A percentile compares a stretch with the other conserved stretches of the same genome.
Conservation (phyloP, 2,329 filamentous ascomycete genomes). For the Ophiostoma populinum region DNA sequence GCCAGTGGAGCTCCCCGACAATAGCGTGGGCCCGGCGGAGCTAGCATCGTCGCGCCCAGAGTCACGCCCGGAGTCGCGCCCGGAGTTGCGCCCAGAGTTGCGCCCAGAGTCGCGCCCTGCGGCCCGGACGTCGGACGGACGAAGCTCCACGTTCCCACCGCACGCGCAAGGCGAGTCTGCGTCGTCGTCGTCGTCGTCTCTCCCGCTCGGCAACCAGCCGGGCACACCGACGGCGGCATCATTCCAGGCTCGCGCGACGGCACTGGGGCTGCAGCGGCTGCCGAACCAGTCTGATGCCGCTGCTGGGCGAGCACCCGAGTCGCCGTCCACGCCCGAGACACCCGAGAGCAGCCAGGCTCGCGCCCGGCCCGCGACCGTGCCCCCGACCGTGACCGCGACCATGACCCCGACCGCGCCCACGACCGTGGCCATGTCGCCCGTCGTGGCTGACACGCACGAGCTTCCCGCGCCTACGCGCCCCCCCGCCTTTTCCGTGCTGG, state of each 20-base stretch:
- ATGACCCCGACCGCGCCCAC: background rate
- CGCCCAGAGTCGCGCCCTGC: conserved; percentile 5
- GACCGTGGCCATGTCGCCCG: conserved; percentile 6
- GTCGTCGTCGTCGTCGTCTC: conserved; percentile 4
- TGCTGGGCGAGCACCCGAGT: background rate
- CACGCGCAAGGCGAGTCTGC: background rate
- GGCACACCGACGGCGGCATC: conserved; percentile 8
- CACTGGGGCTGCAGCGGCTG: conserved; percentile 3
- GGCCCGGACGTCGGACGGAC: conserved; percentile 6
- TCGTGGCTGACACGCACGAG: conserved; percentile 5
- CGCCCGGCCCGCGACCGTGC: no score
- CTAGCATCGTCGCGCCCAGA: conserved; percentile 1
- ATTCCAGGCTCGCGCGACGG: conserved; percentile 19
- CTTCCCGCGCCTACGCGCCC: conserved; percentile 1
- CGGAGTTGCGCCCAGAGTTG: no score
- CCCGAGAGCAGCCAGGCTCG: no score
- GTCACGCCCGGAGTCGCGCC: no score
- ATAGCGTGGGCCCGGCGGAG: background rate
- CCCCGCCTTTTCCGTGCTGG: no score
- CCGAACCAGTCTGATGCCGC: background rate
- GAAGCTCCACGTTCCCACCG: background rate
- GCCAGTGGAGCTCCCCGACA: conserved; percentile 12
- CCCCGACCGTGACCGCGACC: no score
- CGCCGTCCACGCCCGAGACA: background rate
- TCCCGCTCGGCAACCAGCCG: background rate